Conservation (phyloP, 768 basidiomycete species). For the Serendipita sp. region DNA sequence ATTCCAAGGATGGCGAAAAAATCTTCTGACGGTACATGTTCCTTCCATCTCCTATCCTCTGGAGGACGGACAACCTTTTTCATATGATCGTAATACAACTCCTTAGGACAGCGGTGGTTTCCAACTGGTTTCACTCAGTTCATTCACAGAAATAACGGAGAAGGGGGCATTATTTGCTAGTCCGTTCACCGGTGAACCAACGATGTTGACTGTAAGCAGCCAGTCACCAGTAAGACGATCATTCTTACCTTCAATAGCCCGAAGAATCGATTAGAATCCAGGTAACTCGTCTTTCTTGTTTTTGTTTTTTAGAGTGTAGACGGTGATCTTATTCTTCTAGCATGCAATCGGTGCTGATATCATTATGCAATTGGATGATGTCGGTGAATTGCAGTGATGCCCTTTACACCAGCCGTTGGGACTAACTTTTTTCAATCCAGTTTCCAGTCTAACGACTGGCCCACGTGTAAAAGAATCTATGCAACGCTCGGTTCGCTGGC, state of each 20-base stretch:
- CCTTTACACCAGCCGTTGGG: not conserved
- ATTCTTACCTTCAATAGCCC: slow-evolving; percentile 32
- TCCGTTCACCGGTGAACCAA: slow-evolving; percentile 75
- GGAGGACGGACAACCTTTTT: not conserved
- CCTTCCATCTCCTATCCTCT: not conserved
- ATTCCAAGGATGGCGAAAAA: slow-evolving; percentile 78
- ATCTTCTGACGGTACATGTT: slow-evolving; percentile 55
- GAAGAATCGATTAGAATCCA: slow-evolving; percentile 57
- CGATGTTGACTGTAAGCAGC: slow-evolving; percentile 61
- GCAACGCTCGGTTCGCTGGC: slow-evolving; percentile 77
- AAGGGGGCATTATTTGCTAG: slow-evolving; percentile 75
- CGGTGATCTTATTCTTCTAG: slow-evolving; percentile 38
- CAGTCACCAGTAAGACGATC: not conserved
- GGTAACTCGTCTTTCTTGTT: not conserved
- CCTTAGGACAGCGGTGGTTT: slow-evolving; percentile 77
- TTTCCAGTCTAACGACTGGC: slow-evolving; percentile 65
- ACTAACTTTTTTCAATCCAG: slow-evolving; percentile 23
- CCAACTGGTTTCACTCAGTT: slow-evolving; percentile 69
- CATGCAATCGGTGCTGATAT: slow-evolving; percentile 86
- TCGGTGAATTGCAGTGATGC: slow-evolving; percentile 36
- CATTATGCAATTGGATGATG: slow-evolving; percentile 89
- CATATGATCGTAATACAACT: not conserved
- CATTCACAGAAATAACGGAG: slow-evolving; percentile 75
- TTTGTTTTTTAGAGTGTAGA: slow-evolving; percentile 1
- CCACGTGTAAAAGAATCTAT: slow-evolving; percentile 77